Evolutionary conservation across 495 filamentous ascomycete genomes (phyloP).

Genomic region (Neurospora cerealis): DNA sequence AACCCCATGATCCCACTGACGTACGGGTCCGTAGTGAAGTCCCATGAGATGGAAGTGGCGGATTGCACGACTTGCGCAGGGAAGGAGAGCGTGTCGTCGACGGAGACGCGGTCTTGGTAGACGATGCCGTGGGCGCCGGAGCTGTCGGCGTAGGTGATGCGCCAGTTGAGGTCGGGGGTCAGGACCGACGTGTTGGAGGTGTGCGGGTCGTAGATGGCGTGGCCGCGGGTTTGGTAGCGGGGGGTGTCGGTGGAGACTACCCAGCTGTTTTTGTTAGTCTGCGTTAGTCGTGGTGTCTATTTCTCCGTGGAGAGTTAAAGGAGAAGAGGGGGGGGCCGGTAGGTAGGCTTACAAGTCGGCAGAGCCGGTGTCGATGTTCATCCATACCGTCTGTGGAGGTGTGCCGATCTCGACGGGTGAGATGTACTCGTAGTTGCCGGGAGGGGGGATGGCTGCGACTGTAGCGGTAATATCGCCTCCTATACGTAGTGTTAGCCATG

Average conservation of each 20-base stretch:
- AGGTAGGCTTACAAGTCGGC: slow-evolving; percentile 49
- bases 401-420: slow-evolving; percentile 52
- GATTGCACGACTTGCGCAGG: slow-evolving; percentile 55
- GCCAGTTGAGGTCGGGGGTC: slow-evolving; percentile 46
- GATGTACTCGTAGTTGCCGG: slow-evolving; percentile 47
- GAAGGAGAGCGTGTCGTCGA: slow-evolving; percentile 48
- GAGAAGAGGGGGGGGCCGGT: slow-evolving; percentile 34
- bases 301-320: too few species aligned
- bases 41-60: slow-evolving; percentile 45
- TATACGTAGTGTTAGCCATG: too few species aligned
- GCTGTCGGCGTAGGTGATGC: slow-evolving; percentile 61
- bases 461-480: slow-evolving; percentile 27
- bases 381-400: slow-evolving; percentile 43
- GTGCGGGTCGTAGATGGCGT: slow-evolving; percentile 47
- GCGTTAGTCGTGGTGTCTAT: slow-evolving; percentile 7
- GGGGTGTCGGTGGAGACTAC: slow-evolving; percentile 9
- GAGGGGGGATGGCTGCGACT: slow-evolving; percentile 43
- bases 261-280: slow-evolving; percentile 2
- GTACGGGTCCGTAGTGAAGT: slow-evolving; percentile 46
- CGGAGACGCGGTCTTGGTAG: slow-evolving; percentile 54
- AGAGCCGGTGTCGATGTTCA: slow-evolving; percentile 64
- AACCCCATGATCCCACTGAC: slow-evolving; percentile 64
- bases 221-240: slow-evolving; percentile 19
- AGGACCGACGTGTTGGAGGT: slow-evolving; percentile 34
- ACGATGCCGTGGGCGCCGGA: slow-evolving; percentile 52